phyloP scores from a whole-genome alignment of 2,329 filamentous ascomycete genomes.

The Chlorencoelia australis region DNA sequence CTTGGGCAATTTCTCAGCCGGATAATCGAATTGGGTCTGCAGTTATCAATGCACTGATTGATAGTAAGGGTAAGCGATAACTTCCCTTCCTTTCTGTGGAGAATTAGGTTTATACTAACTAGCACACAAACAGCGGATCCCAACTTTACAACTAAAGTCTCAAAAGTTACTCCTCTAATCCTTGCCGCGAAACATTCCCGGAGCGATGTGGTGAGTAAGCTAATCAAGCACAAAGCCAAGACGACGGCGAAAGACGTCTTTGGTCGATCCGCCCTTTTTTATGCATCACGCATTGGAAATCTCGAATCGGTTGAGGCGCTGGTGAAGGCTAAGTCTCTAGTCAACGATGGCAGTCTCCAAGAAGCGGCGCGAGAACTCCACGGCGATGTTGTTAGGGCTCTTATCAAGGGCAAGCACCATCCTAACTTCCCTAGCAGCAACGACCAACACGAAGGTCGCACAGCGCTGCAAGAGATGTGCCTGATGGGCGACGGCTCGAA shows the following conservation, averaged over 20 bases:
- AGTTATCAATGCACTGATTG: too few relatives aligned
- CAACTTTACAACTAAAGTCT: too few relatives aligned
- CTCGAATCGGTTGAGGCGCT: conserved; percentile 19
- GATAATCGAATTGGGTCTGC: too few relatives aligned
- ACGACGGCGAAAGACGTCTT: background rate
- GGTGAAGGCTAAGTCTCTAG: conserved; percentile 16
- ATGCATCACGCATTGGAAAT: conserved; percentile 23
- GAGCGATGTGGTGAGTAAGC: background rate
- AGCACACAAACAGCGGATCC: too few relatives aligned
- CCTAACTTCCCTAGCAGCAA: conserved; percentile 21
- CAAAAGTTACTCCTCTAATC: too few relatives aligned
- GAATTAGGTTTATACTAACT: too few relatives aligned
- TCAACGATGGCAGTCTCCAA: conserved; percentile 28
- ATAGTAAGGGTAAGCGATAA: too few relatives aligned
- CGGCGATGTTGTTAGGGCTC: conserved; percentile 14
- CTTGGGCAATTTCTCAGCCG: too few relatives aligned
- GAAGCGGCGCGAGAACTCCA: conserved; percentile 26
- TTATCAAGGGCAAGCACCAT: conserved; percentile 23
- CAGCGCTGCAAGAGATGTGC: conserved; percentile 24
- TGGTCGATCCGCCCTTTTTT: conserved; percentile 5
- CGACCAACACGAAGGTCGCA: conserved; percentile 22
- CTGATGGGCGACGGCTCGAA: conserved; percentile 11
- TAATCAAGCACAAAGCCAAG: background rate
- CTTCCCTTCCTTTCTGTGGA: too few relatives aligned
- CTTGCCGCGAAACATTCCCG: background rate